These are phyloP conservation scores for Chaetomium cochliodes DNA, from an alignment of 495 filamentous ascomycete genomes.

Conservation along the genomic window DNA sequence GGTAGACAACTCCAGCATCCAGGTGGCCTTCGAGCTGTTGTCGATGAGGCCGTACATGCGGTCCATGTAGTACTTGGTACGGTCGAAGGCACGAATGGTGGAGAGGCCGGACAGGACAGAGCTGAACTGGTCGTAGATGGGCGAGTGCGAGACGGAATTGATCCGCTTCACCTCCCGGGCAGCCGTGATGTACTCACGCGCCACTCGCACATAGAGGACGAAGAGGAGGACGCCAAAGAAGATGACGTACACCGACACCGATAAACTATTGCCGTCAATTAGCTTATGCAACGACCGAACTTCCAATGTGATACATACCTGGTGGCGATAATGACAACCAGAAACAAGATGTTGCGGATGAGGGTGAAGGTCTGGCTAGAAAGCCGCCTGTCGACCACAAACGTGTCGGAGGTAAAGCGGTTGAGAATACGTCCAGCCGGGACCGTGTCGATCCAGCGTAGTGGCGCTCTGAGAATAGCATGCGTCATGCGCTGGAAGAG, in stretches of 20 bases:
- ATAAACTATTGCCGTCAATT: conserved; percentile 15
- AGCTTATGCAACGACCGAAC: neutral
- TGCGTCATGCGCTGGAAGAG: conserved; percentile 45
- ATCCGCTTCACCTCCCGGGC: conserved; percentile 66
- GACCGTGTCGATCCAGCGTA: conserved; percentile 52
- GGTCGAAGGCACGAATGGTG: conserved; percentile 64
- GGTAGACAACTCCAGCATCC: conserved; percentile 56
- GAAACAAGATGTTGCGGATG: conserved; percentile 19
- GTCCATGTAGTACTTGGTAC: conserved; percentile 51
- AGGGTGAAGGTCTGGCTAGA: conserved; percentile 25
- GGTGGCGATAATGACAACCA: conserved; percentile 31
- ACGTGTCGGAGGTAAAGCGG: conserved; percentile 50
- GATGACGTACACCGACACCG: conserved; percentile 30
- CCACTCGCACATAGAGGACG: conserved; percentile 29
- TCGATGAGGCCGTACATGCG: conserved; percentile 59
- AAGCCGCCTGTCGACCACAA: conserved; percentile 41
- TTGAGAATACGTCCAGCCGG: conserved; percentile 53
- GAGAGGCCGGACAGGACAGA: conserved; percentile 58
- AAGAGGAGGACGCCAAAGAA: conserved; percentile 32
- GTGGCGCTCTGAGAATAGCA: conserved; percentile 48
- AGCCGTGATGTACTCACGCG: conserved; percentile 53
- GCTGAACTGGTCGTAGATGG: conserved; percentile 63
- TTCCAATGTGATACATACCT: conserved; percentile 20
- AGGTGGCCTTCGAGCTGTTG: conserved; percentile 50
- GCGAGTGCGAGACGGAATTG: conserved; percentile 59